Conservation (phyloP, 805 yeast species). For the Phaffomyces antillensis region DNA sequence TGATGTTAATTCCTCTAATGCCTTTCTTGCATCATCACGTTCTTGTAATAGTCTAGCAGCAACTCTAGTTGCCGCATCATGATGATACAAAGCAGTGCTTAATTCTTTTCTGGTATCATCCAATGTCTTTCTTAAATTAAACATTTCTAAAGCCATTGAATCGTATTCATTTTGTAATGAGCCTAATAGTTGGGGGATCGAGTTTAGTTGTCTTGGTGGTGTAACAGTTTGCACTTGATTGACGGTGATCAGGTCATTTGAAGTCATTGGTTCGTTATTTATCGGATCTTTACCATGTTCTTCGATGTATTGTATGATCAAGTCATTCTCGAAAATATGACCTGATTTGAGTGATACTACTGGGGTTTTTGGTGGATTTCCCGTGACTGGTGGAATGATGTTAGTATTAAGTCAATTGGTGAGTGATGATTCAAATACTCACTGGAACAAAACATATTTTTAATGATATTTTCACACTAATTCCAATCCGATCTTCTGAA, state of each 20-base stretch:
- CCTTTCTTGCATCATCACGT: constrained; percentile 64
- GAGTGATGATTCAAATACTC: neutral
- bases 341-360: constrained; percentile 72
- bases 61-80: constrained; percentile 87
- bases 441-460: constrained; percentile 9
- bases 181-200: constrained; percentile 73
- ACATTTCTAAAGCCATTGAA: constrained; percentile 72
- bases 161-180: constrained; percentile 89
- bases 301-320: constrained; percentile 54
- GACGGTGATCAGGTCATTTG: constrained; percentile 50
- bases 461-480: neutral
- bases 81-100: constrained; percentile 70
- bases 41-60: constrained; percentile 72
- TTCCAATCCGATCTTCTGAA: neutral
- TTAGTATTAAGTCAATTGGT: neutral
- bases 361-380: constrained; percentile 60
- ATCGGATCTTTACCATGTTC: constrained; percentile 74
- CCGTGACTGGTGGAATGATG: constrained; percentile 41
- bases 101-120: constrained; percentile 61
- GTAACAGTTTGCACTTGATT: constrained; percentile 24
- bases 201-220: constrained; percentile 39
- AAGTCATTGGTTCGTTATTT: constrained; percentile 49
- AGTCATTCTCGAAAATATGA: constrained; percentile 56
- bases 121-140: constrained; percentile 67
- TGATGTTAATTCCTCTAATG: constrained; percentile 48